Conservation (phyloP, 1,284 basidiomycete genomes). For the Sporisorium scitamineum region DNA sequence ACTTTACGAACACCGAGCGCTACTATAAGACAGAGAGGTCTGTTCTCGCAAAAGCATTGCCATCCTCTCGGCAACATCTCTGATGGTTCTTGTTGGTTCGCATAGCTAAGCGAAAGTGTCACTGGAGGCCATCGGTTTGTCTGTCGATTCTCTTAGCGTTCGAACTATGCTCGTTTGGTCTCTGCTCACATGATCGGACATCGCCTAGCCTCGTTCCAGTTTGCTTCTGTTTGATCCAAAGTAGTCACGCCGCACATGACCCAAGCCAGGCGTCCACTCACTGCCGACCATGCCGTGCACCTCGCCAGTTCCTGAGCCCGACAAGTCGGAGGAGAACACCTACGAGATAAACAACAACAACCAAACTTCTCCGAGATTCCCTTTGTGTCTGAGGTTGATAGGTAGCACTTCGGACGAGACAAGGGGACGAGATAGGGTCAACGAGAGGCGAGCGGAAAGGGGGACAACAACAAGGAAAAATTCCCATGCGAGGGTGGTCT, state of each 20-base stretch:
- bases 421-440: background rate
- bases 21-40: too few relatives aligned
- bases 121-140: background rate
- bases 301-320: background rate
- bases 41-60: background rate
- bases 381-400: too few relatives aligned
- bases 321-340: background rate
- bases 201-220: background rate
- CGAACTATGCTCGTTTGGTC: background rate
- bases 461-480: background rate
- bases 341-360: background rate
- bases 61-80: background rate
- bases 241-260: background rate
- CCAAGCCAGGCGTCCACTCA: background rate
- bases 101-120: too few relatives aligned
- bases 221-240: background rate
- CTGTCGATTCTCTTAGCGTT: background rate
- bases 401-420: background rate
- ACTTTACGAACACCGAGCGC: too few relatives aligned
- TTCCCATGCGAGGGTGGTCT: slow-evolving; percentile 15
- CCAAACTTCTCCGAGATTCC: background rate
- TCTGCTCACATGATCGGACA: background rate
- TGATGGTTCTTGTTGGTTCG: too few relatives aligned
- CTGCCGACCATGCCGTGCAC: background rate
- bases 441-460: background rate